Evolutionary conservation across 768 basidiomycete genomes (phyloP).

Genomic region (Lactarius trivialis): DNA sequence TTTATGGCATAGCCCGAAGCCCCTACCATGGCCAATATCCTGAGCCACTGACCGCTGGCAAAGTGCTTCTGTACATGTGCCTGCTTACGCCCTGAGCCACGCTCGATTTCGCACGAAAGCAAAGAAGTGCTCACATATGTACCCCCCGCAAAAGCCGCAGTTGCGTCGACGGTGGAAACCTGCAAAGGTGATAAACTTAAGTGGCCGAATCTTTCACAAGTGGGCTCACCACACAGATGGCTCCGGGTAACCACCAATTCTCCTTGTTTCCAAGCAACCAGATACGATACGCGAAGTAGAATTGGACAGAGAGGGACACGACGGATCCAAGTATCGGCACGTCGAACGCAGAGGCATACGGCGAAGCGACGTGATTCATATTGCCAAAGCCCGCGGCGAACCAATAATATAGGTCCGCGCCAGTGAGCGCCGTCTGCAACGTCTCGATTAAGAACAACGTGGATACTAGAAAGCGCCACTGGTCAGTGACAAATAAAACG

Average conservation of each 20-base stretch:
- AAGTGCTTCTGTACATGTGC: background rate
- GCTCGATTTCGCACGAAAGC: background rate
- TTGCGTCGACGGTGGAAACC: background rate
- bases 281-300: conserved; percentile 7
- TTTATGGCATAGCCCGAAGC: no score
- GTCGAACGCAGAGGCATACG: conserved; percentile 22
- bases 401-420: conserved; percentile 28
- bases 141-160: background rate
- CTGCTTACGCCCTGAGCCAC: background rate
- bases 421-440: conserved; percentile 25
- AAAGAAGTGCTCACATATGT: background rate
- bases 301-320: background rate
- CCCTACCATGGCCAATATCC: background rate
- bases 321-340: conserved; percentile 1
- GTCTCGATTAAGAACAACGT: conserved; percentile 26
- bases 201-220: background rate
- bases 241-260: background rate
- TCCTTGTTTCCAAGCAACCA: background rate
- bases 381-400: conserved; percentile 29
- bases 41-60: background rate
- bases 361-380: conserved; percentile 20
- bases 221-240: conserved; percentile 7
- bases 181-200: background rate
- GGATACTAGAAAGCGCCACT: conserved; percentile 20
- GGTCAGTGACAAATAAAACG: background rate